A percentile compares a stretch with the other conserved stretches of the same genome.
phyloP scores from a whole-genome alignment of 2,329 filamentous ascomycete genomes.

The Phoma sp. region DNA sequence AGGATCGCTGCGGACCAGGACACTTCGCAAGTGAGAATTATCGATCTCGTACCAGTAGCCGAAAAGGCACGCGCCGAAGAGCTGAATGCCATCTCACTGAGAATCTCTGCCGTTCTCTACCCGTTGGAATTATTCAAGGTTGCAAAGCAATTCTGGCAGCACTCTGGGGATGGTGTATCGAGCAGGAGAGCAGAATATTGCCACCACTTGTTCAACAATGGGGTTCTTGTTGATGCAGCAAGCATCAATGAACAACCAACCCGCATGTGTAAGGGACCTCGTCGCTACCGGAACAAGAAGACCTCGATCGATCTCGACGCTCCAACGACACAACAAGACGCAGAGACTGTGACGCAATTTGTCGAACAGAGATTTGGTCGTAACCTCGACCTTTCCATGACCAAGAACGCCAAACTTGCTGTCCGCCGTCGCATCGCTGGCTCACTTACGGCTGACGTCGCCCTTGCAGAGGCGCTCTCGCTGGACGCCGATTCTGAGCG shows the following conservation, averaged over 20 bases:
- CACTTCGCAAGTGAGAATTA: constrained; percentile 57
- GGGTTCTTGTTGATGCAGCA: constrained; percentile 63
- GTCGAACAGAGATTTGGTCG: constrained; percentile 94
- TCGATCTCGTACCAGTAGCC: constrained; percentile 69
- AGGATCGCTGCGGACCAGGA: constrained; percentile 62
- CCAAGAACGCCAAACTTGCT: constrained; percentile 81
- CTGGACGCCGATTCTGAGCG: constrained; percentile 52
- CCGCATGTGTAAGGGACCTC: constrained; percentile 70
- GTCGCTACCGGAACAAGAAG: constrained; percentile 73
- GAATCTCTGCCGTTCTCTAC: constrained; percentile 67
- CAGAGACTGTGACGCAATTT: constrained; percentile 63
- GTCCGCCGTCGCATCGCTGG: constrained; percentile 88
- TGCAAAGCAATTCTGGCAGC: constrained; percentile 97
- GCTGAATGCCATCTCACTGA: constrained; percentile 52
- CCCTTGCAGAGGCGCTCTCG: constrained; percentile 66
- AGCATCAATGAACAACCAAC: constrained; percentile 42
- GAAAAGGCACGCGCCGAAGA: constrained; percentile 58
- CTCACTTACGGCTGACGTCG: constrained; percentile 74
- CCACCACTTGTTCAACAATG: constrained; percentile 73
- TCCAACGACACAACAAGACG: constrained; percentile 22
- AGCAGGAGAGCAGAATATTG: constrained; percentile 92
- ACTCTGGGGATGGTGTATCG: constrained; percentile 89
- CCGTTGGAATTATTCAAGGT: constrained; percentile 68
- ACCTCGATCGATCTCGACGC: constrained; percentile 54
- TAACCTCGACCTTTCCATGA: constrained; percentile 81